These are phyloP conservation scores for Fusarium secorum DNA, from an alignment of 2,329 filamentous ascomycete genomes.

Conservation along the genomic window DNA sequence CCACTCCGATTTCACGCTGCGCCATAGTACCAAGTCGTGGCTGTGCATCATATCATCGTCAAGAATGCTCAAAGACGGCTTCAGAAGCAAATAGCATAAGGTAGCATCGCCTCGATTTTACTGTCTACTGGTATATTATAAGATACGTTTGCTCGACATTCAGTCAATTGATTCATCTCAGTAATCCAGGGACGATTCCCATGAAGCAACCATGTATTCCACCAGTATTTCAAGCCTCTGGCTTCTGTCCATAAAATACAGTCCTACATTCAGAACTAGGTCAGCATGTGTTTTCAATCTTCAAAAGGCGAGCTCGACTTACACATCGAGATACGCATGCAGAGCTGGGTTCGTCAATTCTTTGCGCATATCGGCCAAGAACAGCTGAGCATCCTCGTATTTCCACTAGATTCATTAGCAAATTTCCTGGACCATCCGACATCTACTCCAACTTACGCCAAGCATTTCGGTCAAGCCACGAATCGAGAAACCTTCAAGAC, in stretches of 20 bases:
- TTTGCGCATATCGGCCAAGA: constrained; percentile 21
- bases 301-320: accelerated
- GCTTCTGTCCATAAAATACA: not conserved
- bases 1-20: too few relatives aligned
- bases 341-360: constrained; percentile 19
- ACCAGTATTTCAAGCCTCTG: not conserved
- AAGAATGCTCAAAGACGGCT: too few relatives aligned
- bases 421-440: accelerated
- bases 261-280: accelerated
- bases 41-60: too few relatives aligned
- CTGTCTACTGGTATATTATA: accelerated
- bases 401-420: constrained; percentile 7
- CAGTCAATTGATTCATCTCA: too few relatives aligned
- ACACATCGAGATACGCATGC: constrained; percentile 27
- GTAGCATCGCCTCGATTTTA: not conserved
- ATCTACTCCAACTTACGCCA: not conserved
- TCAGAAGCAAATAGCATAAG: too few relatives aligned
- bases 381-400: constrained; percentile 31
- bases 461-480: constrained; percentile 34
- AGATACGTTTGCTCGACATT: accelerated
- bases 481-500: constrained; percentile 38
- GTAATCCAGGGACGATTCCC: too few relatives aligned
- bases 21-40: too few relatives aligned
- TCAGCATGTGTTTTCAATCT: accelerated
- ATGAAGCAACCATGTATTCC: accelerated